Base-by-base conservation (phyloP, 345 rosid species). In the Salix purpurea region DNA sequence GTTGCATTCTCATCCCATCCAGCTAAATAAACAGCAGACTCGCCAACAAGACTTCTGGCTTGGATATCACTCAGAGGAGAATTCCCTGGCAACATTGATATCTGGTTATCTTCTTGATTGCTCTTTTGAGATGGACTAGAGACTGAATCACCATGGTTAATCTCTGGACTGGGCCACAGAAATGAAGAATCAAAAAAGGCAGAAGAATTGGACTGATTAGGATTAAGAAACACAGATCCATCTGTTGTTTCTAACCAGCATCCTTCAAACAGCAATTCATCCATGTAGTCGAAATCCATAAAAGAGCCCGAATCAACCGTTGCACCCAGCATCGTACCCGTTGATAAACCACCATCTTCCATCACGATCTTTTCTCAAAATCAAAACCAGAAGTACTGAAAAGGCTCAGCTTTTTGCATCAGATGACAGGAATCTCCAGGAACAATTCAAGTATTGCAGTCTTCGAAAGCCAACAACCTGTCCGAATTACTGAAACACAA, bases 221-320 rank as follows among this genome's bases (percentile, higher is more conserved):
- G 73, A 80, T 81, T 80, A 77, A 88, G 85, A 78, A 90, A 91
- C 80, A 91, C 97, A 69, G 93, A 91, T 81, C 97, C 97, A 76
- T 87, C 91, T n/a, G 90, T 81, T 46, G 96, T 78, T 83, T 95
- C 96, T 80, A 91, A 82, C 97, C 99, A 95, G 87, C 94, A 95
- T 64, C 99, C 99, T 61, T 93, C 96, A 37, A 92, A 83, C 71
- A 95, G 74, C 78, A 95, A 82, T n/a, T 90, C 94, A 82, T 95
- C 89, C 88, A 95, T 88, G 84, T 50, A 86, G 67, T 88, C 97
- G 32, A 84, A 76, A 72, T 95, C 97, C 97, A 90, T 90, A 28
- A 82, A 74, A 3, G 88, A 76, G 85, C 82, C 74, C 5, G 88
- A 76, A 86, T 86, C 90, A 15, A 60, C 54, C 2, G 85, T 79